Evolutionary conservation across 192 early-diverging fungal species (phyloP).

Genomic region (Rhizophagus clarus): DNA sequence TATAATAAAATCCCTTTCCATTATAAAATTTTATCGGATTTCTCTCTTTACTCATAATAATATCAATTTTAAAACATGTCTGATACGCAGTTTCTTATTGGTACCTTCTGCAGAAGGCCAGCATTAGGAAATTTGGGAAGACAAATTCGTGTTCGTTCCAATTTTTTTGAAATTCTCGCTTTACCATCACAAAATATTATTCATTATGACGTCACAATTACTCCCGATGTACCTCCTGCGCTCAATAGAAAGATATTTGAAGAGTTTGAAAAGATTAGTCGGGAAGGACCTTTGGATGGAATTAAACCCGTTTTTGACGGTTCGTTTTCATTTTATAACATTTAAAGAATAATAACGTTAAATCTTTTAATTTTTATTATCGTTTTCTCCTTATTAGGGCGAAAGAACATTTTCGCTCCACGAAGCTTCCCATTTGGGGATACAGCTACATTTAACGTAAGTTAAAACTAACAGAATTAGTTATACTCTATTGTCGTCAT

Average conservation of each 20-base stretch:
- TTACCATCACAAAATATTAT: slow-evolving; percentile 67
- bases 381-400: background rate
- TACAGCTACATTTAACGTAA: slow-evolving; percentile 58
- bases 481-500: background rate
- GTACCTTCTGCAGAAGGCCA: slow-evolving; percentile 32
- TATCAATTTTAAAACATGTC: background rate
- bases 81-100: background rate
- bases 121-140: slow-evolving; percentile 48
- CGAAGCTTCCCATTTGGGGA: slow-evolving; percentile 53
- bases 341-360: background rate
- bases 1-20: background rate
- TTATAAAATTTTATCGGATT: background rate
- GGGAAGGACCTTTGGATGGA: slow-evolving; percentile 55
- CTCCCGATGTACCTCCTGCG: slow-evolving; percentile 74
- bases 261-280: slow-evolving; percentile 54
- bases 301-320: slow-evolving; percentile 76
- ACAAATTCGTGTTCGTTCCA: slow-evolving; percentile 53
- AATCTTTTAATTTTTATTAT: background rate
- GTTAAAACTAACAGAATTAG: background rate
- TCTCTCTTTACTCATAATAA: background rate
- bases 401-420: slow-evolving; percentile 74
- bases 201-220: slow-evolving; percentile 84
- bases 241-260: slow-evolving; percentile 71
- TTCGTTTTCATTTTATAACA: background rate
- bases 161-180: slow-evolving; percentile 74